These are phyloP conservation scores for Ceratobasidium sp. DNA, from an alignment of 1,284 basidiomycete genomes.

Conservation along the genomic window DNA sequence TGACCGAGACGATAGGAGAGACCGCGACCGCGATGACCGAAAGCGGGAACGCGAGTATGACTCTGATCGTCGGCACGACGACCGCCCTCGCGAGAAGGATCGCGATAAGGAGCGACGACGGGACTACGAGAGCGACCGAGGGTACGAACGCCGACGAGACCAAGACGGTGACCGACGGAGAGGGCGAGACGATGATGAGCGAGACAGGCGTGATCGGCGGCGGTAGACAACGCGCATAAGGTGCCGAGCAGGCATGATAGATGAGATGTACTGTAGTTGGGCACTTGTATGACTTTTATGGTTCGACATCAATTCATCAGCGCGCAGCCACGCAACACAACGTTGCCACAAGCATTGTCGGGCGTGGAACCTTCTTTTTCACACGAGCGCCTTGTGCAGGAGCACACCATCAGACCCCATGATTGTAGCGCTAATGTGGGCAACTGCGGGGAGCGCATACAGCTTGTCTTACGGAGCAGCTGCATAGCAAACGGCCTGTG, in stretches of 20 bases:
- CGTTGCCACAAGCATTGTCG: neutral
- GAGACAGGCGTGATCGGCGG: constrained; percentile 41
- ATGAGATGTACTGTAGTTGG: too few species aligned
- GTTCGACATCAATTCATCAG: too few species aligned
- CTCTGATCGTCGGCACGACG: constrained; percentile 51
- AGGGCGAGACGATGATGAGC: constrained; percentile 52
- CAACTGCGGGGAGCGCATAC: neutral
- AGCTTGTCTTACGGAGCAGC: neutral
- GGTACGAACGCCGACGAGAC: constrained; percentile 53
- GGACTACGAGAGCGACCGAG: constrained; percentile 55
- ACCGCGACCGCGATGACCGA: constrained; percentile 51
- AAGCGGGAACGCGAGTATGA: constrained; percentile 52
- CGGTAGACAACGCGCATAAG: neutral
- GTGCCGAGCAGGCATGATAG: too few species aligned
- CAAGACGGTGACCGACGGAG: constrained; percentile 54
- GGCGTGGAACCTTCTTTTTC: constrained; percentile 30
- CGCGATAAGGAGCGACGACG: constrained; percentile 43
- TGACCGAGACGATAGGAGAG: constrained; percentile 50
- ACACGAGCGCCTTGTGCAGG: constrained; percentile 22
- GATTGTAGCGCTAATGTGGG: constrained; percentile 14
- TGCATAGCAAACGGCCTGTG: neutral
- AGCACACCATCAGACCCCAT: constrained; percentile 31
- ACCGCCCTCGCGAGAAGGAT: constrained; percentile 50
- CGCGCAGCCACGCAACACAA: neutral
- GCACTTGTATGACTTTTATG: too few species aligned